These are phyloP conservation scores for Citrus trifoliata DNA, from an alignment of 345 rosid species.

Conservation along the genomic window DNA sequence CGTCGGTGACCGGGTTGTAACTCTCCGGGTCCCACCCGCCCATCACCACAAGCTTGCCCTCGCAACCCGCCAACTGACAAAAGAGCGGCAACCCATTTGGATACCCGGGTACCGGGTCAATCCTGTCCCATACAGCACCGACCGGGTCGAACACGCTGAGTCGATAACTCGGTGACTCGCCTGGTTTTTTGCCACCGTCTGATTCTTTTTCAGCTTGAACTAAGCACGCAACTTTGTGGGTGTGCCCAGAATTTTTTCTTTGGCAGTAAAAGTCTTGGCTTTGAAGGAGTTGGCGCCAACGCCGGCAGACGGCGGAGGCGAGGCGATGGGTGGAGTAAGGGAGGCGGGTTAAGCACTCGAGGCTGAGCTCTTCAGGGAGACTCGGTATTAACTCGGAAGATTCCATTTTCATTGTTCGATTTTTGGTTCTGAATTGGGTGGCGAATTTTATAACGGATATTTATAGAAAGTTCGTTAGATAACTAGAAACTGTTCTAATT, in stretches of 20 bases:
- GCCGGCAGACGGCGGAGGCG: conserved; percentile 47
- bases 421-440: background rate
- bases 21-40: conserved; percentile 71
- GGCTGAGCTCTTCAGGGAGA: conserved; percentile 50
- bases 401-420: conserved; percentile 17
- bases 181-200: conserved; percentile 19
- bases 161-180: conserved; percentile 32
- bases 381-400: conserved; percentile 33
- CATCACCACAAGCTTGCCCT: conserved; percentile 56
- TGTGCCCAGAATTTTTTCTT: conserved; percentile 33
- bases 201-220: conserved; percentile 32
- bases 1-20: conserved; percentile 49
- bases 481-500: background rate
- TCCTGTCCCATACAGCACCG: conserved; percentile 36
- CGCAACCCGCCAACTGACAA: conserved; percentile 51
- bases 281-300: conserved; percentile 47
- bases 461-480: background rate
- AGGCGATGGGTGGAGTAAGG: conserved; percentile 39
- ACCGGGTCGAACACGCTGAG: conserved; percentile 43
- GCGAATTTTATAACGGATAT: too few species aligned
- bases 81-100: conserved; percentile 60
- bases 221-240: conserved; percentile 52
- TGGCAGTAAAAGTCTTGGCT: conserved; percentile 45
- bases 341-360: conserved; percentile 54
- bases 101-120: conserved; percentile 39